A percentile compares a stretch with the other conserved stretches of the same genome.
Conservation (phyloP, 2,329 filamentous ascomycete genomes). For the Simplicillium sp. region DNA sequence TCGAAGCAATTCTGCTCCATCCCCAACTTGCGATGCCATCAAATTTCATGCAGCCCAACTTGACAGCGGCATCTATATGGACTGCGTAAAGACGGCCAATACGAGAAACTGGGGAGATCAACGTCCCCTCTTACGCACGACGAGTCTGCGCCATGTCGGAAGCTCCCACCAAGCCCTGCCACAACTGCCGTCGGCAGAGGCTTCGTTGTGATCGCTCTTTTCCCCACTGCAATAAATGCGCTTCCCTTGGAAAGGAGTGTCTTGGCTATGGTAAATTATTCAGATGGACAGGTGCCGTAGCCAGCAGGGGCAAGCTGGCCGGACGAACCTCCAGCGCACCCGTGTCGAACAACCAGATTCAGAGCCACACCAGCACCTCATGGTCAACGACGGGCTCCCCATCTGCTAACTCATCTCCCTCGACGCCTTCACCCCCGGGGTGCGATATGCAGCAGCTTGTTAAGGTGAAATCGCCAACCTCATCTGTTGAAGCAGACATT, state of each 20-base stretch:
- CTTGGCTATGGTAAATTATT: conserved; percentile 44
- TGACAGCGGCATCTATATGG: too few species aligned
- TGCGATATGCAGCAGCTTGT: conserved; percentile 17
- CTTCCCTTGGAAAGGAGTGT: conserved; percentile 37
- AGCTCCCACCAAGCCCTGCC: conserved; percentile 29
- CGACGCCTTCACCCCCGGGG: neutral
- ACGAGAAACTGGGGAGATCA: too few species aligned
- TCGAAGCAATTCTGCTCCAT: too few species aligned
- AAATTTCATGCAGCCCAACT: too few species aligned
- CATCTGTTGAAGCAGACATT: conserved; percentile 11
- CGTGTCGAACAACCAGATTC: conserved; percentile 7
- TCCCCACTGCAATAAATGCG: conserved; percentile 42
- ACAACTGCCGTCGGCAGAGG: conserved; percentile 44
- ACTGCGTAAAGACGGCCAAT: too few species aligned
- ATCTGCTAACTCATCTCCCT: neutral
- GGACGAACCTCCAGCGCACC: conserved; percentile 27
- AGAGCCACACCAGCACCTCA: too few species aligned
- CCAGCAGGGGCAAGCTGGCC: conserved; percentile 30
- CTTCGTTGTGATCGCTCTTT: conserved; percentile 43
- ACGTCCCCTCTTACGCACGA: too few species aligned
- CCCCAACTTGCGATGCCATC: too few species aligned
- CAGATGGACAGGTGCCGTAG: conserved; percentile 39
- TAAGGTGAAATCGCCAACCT: conserved; percentile 10
- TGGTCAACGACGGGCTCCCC: neutral
- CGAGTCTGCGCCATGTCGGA: conserved; percentile 10